Evolutionary conservation across 2,329 filamentous ascomycete genomes (phyloP), one percentile per base, ranked within the genome.

Genomic region (Chaetothyriales sp.): DNA sequence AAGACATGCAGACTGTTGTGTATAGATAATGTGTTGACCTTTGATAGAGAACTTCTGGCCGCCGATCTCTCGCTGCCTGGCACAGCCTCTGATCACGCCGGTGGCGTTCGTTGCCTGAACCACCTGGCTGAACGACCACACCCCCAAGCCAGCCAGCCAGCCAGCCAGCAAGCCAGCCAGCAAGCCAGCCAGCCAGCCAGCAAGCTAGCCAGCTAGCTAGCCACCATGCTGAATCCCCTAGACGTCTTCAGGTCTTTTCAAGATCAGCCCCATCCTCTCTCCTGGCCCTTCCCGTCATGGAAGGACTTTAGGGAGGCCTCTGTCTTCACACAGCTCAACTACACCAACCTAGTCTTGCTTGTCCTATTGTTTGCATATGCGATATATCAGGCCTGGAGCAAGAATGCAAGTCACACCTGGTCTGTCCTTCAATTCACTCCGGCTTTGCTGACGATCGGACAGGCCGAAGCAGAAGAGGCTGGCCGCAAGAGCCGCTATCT

Each of bases 21-120:
- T 15, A 39, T 39, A 32, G 10, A 15, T 39, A 39, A 15, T 15
- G 32, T 39, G 32, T 39, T 39, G 32, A 39, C 28, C 4, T 36
- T 54, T 54, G 46, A 62, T 62, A 20, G 58, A 61, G 43, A 53
- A 57, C 26, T 53, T 61, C 49, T 62, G 60, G 49, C 36, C 57
- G 12, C 39, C 59, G 7, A 57, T 62, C 19, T 39, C 32, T 15
- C 32, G 32, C 32, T 39, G 28, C 28, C 28, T 9, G n/a, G n/a
- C n/a, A 10, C 12, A 36, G 28, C 28, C 32, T 15, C 32, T 5
- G 15, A 4, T 39, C 32, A 39, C 7, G 32, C 28, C 3, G 28
- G 28, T 12, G n/a, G n/a, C n/a, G n/a, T n/a, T n/a, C n/a, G 32
- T 15, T 39, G 32, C 32, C 12, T 15, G 32, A 39, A 15, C 3